Evolutionary conservation across 495 filamentous ascomycete genomes (phyloP).

Genomic region (Penicillium lagena): DNA sequence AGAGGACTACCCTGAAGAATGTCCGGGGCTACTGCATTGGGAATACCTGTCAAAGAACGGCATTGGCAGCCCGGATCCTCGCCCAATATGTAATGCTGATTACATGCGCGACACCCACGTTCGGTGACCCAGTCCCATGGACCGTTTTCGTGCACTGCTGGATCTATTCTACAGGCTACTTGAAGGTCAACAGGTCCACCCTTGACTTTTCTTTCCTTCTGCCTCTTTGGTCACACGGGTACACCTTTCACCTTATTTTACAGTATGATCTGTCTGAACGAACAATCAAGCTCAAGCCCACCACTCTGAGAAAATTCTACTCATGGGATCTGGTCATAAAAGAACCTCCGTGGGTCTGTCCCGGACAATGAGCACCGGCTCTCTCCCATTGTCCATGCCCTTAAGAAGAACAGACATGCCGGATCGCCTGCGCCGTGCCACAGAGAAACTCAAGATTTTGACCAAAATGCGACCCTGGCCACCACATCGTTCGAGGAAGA

Average conservation of each 20-base stretch:
- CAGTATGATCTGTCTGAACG: too few relatives aligned
- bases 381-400: slow-evolving; percentile 9
- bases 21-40: slow-evolving; percentile 11
- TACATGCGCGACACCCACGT: slow-evolving; percentile 10
- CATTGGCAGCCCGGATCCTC: slow-evolving; percentile 6
- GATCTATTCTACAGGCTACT: slow-evolving; percentile 14
- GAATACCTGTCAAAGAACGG: slow-evolving; percentile 18
- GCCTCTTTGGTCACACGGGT: slow-evolving; percentile 12
- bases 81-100: slow-evolving; percentile 33
- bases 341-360: slow-evolving; percentile 3
- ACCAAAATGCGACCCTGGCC: slow-evolving; percentile 31
- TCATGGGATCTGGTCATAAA: slow-evolving; percentile 9
- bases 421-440: slow-evolving; percentile 24
- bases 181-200: slow-evolving; percentile 28
- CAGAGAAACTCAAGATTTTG: slow-evolving; percentile 25
- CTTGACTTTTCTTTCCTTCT: slow-evolving; percentile 4
- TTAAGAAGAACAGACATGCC: slow-evolving; percentile 17
- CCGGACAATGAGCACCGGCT: slow-evolving; percentile 5
- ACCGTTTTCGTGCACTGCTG: slow-evolving; percentile 33
- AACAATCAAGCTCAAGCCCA: slow-evolving; percentile 1
- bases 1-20: background rate
- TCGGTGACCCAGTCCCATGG: slow-evolving; percentile 33
- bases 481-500: slow-evolving; percentile 6
- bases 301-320: slow-evolving; percentile 1
- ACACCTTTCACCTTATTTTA: too few relatives aligned